Base-by-base conservation (phyloP, 2,329 filamentous ascomycete genomes). In the Colletotrichum camelliae region DNA sequence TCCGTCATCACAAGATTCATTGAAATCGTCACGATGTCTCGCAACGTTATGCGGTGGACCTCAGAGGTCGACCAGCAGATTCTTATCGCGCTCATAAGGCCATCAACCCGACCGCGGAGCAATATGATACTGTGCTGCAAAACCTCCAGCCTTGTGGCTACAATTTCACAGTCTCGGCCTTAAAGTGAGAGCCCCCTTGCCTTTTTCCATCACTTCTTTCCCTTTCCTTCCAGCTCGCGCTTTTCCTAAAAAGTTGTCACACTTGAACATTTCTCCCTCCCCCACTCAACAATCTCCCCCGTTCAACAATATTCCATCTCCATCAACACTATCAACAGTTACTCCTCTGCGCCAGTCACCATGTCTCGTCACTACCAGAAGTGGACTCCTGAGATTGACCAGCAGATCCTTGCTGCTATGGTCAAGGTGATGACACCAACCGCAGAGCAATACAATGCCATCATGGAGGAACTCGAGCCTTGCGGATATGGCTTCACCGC, bases 371-470 rank as follows among this genome's bases (percentile, higher is more conserved):
- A 79, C 81, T 71, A 75, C 79, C 18, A 85, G 78, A 83, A 81
- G 39, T 90, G 88, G 88, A 84, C 84, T 33, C 79, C 83, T 7
- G 80, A 82, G 10, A 83, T 85, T 21, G 87, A 89, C 61, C 81
- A 87, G 74, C 86, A 87, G 55, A 85, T 90, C 57, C 82, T 90
- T 43, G 72, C 85, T 8, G 84, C 83, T 33, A 74, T 89, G 29
- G 79, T 86, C n/a, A 81, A 84, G 31, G 80, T 84, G 8, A 77
- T 86, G 70, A 84, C 82, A 48, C 82, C 86, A 4, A 80, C 77
- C 4, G 52, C 77, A 0, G 79, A 79, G 1, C 82, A 83, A n/a
- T 80, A 88, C 8, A 82, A 87, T 79, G 79, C 79, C 0, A 79
- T 86, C 6, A 80, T 89, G 52, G 78, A 81, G 0, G 80, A 77